These are phyloP conservation scores for Monilinia polystroma DNA, from an alignment of 2,329 filamentous ascomycete species.

Conservation along the genomic window DNA sequence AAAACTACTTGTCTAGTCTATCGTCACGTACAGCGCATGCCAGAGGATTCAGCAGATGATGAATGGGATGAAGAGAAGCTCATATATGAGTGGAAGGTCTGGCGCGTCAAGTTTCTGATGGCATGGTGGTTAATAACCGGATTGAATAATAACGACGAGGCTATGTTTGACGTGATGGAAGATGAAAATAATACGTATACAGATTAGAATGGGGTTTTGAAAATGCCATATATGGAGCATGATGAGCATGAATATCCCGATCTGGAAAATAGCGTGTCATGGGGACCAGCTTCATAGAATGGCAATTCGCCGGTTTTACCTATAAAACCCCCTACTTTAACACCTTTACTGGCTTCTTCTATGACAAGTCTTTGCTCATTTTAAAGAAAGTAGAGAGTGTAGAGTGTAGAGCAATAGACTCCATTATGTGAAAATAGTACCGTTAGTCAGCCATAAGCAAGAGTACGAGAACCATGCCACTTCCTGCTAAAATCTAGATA, in stretches of 20 bases:
- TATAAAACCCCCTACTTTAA: background rate
- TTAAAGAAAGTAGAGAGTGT: too few relatives aligned
- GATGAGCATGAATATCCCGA: conserved; percentile 10
- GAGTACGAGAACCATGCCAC: too few relatives aligned
- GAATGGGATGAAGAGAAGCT: conserved; percentile 5
- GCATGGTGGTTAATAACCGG: background rate
- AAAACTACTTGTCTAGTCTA: conserved; percentile 12
- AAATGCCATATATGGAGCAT: conserved; percentile 13
- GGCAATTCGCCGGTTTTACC: background rate
- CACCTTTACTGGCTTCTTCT: background rate
- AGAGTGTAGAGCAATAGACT: too few relatives aligned
- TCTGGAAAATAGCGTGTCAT: background rate
- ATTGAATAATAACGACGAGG: background rate
- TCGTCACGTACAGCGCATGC: background rate
- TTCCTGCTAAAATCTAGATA: too few relatives aligned
- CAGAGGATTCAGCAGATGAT: background rate
- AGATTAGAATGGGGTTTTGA: conserved; percentile 1
- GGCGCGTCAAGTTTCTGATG: conserved; percentile 17
- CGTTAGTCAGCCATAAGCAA: too few relatives aligned
- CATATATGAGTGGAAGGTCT: conserved; percentile 1
- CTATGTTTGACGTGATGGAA: background rate
- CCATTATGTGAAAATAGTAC: too few relatives aligned
- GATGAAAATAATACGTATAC: background rate
- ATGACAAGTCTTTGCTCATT: background rate
- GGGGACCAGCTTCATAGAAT: background rate